Percentiles rank a stretch among this genome's conserved stretches.
Conservation (phyloP, 164 flowering plant species). For the Hamamelis virginiana region DNA sequence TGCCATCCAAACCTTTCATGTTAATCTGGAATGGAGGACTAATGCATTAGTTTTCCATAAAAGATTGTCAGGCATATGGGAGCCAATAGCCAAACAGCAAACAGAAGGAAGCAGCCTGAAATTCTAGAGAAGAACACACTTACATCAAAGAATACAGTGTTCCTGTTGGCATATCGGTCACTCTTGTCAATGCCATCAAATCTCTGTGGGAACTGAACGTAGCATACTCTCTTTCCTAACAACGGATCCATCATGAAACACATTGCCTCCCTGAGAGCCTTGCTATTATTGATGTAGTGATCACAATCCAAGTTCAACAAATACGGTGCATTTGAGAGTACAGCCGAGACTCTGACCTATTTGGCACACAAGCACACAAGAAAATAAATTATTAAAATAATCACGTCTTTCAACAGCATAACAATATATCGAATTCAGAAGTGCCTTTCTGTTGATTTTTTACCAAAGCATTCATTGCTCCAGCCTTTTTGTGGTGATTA, state of each 20-base stretch:
- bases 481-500: slow-evolving; percentile 72
- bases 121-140: slow-evolving; percentile 15
- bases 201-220: slow-evolving; percentile 63
- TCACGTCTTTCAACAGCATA: too few species aligned
- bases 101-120: neutral
- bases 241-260: slow-evolving; percentile 72
- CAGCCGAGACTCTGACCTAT: slow-evolving; percentile 72
- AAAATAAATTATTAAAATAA: too few species aligned
- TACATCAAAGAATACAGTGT: slow-evolving; percentile 63
- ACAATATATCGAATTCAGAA: neutral
- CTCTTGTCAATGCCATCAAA: slow-evolving; percentile 57
- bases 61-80: neutral
- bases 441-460: slow-evolving; percentile 2
- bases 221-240: slow-evolving; percentile 53
- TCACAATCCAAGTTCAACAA: slow-evolving; percentile 66
- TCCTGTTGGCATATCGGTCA: slow-evolving; percentile 60
- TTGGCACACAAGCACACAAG: slow-evolving; percentile 3
- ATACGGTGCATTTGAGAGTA: slow-evolving; percentile 64
- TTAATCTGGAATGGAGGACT: slow-evolving; percentile 41
- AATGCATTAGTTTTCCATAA: neutral
- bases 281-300: slow-evolving; percentile 71
- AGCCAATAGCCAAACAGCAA: neutral
- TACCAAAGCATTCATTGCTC: slow-evolving; percentile 77
- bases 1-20: slow-evolving; percentile 75
- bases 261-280: slow-evolving; percentile 64